These are phyloP conservation scores for Saksenaea vasiformis DNA, from an alignment of 371 early-diverging fungal genomes.

Conservation along the genomic window DNA sequence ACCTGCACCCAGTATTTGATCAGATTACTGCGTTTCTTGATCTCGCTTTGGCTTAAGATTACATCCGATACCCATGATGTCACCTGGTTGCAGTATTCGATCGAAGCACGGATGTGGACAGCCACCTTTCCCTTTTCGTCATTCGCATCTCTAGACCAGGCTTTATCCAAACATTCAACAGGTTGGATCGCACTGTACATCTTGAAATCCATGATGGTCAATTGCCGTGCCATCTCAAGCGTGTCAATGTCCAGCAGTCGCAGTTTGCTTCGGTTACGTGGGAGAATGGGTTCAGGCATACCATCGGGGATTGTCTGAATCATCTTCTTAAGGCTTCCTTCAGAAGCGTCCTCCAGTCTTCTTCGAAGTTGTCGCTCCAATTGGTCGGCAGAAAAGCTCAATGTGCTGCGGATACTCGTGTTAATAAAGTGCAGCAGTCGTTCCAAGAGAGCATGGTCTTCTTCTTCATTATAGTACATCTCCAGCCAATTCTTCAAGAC, in stretches of 20 bases:
- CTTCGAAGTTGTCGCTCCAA: slow-evolving; percentile 74
- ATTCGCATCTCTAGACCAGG: slow-evolving; percentile 75
- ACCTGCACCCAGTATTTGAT: slow-evolving; percentile 87
- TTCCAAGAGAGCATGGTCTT: slow-evolving; percentile 63
- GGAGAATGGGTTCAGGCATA: slow-evolving; percentile 74
- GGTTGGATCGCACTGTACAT: slow-evolving; percentile 81
- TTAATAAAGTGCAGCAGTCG: slow-evolving; percentile 74
- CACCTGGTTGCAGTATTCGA: slow-evolving; percentile 70
- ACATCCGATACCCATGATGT: slow-evolving; percentile 88
- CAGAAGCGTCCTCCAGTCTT: slow-evolving; percentile 54
- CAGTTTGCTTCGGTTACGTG: slow-evolving; percentile 65
- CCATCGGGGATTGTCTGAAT: slow-evolving; percentile 57
- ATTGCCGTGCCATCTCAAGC: slow-evolving; percentile 90
- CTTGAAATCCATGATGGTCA: slow-evolving; percentile 88
- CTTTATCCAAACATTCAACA: slow-evolving; percentile 86
- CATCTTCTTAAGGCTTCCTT: slow-evolving; percentile 63
- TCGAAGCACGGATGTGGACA: slow-evolving; percentile 73
- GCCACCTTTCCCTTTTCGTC: slow-evolving; percentile 38
- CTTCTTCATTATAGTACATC: slow-evolving; percentile 77
- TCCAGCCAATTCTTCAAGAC: slow-evolving; percentile 94
- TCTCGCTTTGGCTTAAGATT: slow-evolving; percentile 78
- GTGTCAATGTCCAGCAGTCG: slow-evolving; percentile 86
- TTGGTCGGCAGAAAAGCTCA: slow-evolving; percentile 74
- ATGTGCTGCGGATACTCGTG: slow-evolving; percentile 68
- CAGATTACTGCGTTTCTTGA: slow-evolving; percentile 72